phyloP scores from a whole-genome alignment of 228 moss, liverwort and hornwort species.

The Sphagnum magellanicum region DNA sequence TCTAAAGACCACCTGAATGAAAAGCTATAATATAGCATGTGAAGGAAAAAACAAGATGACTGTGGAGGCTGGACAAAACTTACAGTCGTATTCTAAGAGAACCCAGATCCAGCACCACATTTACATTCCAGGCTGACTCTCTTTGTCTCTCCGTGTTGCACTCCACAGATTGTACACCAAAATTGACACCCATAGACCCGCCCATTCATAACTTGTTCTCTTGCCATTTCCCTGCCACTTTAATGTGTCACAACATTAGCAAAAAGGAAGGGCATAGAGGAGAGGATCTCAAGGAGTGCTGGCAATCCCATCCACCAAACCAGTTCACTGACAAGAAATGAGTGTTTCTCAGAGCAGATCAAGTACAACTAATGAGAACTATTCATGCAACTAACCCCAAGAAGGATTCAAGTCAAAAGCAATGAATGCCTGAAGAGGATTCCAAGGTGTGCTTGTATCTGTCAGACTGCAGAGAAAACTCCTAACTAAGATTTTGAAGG shows the following conservation, averaged over 20 bases:
- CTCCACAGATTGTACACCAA: slow-evolving; percentile 20
- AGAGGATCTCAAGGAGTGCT: neutral
- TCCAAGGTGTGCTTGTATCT: too few species aligned
- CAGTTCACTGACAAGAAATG: neutral
- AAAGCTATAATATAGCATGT: too few species aligned
- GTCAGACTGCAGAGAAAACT: too few species aligned
- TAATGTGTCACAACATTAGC: neutral
- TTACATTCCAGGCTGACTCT: neutral
- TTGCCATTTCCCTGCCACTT: slow-evolving; percentile 24
- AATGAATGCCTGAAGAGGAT: too few species aligned
- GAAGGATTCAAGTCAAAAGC: too few species aligned
- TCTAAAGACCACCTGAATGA: too few species aligned
- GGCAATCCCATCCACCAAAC: neutral
- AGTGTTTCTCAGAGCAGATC: neutral
- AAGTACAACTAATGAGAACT: neutral
- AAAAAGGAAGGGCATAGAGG: neutral
- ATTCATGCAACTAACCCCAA: neutral
- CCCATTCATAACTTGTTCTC: slow-evolving; percentile 13
- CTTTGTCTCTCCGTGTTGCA: neutral
- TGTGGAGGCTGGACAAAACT: too few species aligned
- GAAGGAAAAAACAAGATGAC: too few species aligned
- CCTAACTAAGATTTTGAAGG: too few species aligned
- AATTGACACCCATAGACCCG: slow-evolving; percentile 22
- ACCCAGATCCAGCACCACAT: neutral
- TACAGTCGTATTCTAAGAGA: too few species aligned